Conservation (phyloP, 2,329 filamentous ascomycete species). For the Trichoderma sp. region DNA sequence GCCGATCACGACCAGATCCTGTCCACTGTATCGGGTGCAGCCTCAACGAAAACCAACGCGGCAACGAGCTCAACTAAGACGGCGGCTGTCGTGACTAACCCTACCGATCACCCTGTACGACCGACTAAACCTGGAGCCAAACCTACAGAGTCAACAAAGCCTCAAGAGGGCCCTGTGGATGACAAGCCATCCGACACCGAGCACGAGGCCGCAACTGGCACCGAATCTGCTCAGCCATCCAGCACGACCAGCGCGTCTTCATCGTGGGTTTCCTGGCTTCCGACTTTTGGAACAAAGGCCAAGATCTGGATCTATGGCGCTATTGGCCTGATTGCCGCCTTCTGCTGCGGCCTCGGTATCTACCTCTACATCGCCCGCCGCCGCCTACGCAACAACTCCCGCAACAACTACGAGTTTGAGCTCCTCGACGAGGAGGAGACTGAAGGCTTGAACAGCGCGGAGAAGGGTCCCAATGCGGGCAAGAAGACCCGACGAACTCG, state of each 20-base stretch:
- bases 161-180: constrained; percentile 37
- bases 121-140: constrained; percentile 49
- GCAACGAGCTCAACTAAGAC: constrained; percentile 40
- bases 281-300: constrained; percentile 83
- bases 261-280: constrained; percentile 81
- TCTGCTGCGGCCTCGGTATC: constrained; percentile 75
- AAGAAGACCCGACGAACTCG: constrained; percentile 52
- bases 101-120: constrained; percentile 64
- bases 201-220: constrained; percentile 32
- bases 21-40: constrained; percentile 46
- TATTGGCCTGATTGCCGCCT: constrained; percentile 76
- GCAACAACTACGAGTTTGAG: constrained; percentile 91
- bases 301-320: constrained; percentile 93
- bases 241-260: constrained; percentile 52
- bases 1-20: constrained; percentile 68
- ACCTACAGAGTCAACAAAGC: constrained; percentile 36
- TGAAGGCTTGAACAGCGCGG: constrained; percentile 49
- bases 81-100: constrained; percentile 41
- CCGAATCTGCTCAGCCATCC: constrained; percentile 35
- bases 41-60: constrained; percentile 37
- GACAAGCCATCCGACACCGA: constrained; percentile 25
- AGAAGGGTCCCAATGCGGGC: constrained; percentile 43
- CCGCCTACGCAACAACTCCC: constrained; percentile 68
- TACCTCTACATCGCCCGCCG: constrained; percentile 80
- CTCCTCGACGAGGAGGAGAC: constrained; percentile 80